These are phyloP conservation scores for Neophaeococcomyces mojaviensis DNA, from an alignment of 2,329 filamentous ascomycete species.

Conservation along the genomic window DNA sequence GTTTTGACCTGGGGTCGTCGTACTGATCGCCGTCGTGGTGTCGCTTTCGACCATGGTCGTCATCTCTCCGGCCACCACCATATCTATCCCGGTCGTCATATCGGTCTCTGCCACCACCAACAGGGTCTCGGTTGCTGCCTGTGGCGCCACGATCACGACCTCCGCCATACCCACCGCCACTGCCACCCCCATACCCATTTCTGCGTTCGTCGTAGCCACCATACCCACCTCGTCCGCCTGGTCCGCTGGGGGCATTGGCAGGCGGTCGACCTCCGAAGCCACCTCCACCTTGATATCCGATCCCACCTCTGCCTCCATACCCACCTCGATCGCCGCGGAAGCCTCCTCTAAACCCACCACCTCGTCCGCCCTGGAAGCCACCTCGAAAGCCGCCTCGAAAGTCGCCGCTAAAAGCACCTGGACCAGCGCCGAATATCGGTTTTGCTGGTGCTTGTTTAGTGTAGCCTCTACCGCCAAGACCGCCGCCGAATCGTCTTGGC, in stretches of 20 bases:
- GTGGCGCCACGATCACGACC: conserved; percentile 52
- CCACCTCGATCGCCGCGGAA: conserved; percentile 23
- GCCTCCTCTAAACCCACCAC: conserved; percentile 34
- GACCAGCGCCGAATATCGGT: conserved; percentile 57
- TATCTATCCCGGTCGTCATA: conserved; percentile 40
- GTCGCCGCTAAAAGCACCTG: conserved; percentile 46
- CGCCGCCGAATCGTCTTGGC: conserved; percentile 82
- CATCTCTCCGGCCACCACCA: conserved; percentile 37
- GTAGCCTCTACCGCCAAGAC: conserved; percentile 85
- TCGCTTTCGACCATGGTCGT: conserved; percentile 42
- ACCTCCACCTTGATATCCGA: conserved; percentile 53
- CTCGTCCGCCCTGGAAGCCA: conserved; percentile 47
- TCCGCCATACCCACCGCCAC: conserved; percentile 41
- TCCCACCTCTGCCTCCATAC: conserved; percentile 40
- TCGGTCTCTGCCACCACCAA: conserved; percentile 59
- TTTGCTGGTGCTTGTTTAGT: conserved; percentile 71
- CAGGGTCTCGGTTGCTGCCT: conserved; percentile 77
- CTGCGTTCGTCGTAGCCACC: conserved; percentile 35
- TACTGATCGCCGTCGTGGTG: conserved; percentile 48
- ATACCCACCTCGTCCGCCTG: conserved; percentile 48
- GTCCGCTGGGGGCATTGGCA: conserved; percentile 36
- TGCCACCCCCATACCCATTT: conserved; percentile 56
- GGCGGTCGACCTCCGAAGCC: conserved; percentile 39
- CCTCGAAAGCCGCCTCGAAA: conserved; percentile 44
- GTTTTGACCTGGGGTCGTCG: conserved; percentile 62